These are phyloP conservation scores for Mycena latifolia DNA, from an alignment of 768 basidiomycete species.

Conservation along the genomic window DNA sequence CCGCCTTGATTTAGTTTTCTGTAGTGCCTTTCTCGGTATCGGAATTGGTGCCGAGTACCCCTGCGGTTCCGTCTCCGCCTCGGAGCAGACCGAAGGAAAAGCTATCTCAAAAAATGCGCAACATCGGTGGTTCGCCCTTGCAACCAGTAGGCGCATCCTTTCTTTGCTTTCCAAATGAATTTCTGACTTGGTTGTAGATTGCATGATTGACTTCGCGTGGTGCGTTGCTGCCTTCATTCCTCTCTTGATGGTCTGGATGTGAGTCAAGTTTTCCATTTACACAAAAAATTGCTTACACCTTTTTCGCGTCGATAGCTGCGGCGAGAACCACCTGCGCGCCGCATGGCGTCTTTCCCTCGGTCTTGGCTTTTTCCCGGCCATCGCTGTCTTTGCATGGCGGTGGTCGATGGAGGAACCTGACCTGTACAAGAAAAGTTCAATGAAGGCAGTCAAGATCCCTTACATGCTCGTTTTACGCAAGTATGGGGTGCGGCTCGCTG, in stretches of 20 bases:
- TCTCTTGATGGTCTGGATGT: conserved; percentile 92
- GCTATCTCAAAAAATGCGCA: conserved; percentile 84
- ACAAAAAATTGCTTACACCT: no score
- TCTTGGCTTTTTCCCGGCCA: conserved; percentile 84
- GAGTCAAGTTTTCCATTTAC: conserved; percentile 16
- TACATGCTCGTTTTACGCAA: conserved; percentile 82
- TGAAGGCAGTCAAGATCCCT: conserved; percentile 81
- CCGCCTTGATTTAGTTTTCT: background rate
- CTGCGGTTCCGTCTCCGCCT: conserved; percentile 89
- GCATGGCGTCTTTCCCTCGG: conserved; percentile 92
- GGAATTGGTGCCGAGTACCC: conserved; percentile 93
- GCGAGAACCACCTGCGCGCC: conserved; percentile 81
- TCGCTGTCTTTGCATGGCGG: conserved; percentile 89
- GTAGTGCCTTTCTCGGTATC: conserved; percentile 88
- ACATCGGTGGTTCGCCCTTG: conserved; percentile 88
- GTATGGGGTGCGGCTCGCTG: conserved; percentile 82
- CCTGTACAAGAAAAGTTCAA: conserved; percentile 80
- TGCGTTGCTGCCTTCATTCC: conserved; percentile 86
- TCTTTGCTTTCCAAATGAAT: background rate
- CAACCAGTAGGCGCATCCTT: conserved; percentile 75
- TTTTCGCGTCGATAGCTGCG: conserved; percentile 63
- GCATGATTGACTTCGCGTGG: conserved; percentile 90
- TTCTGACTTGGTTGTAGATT: conserved; percentile 58
- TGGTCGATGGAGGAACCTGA: conserved; percentile 85
- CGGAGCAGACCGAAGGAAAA: conserved; percentile 90